Evolutionary conservation across 208 protist genomes (phyloP).

Genomic region (Giardia muris): DNA sequence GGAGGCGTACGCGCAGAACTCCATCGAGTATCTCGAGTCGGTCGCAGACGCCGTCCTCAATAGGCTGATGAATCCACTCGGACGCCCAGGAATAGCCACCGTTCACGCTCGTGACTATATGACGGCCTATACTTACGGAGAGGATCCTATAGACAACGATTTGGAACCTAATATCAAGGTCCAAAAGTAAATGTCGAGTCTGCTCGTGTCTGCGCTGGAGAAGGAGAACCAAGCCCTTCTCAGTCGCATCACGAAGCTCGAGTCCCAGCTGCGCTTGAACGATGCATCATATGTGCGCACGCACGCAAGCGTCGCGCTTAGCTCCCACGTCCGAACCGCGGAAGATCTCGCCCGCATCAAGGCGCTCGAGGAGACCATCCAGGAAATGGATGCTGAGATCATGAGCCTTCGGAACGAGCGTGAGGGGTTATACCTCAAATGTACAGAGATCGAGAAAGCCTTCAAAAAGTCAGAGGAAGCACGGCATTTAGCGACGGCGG

Average conservation of each 20-base stretch:
- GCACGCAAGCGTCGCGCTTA: background rate
- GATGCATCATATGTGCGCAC: background rate
- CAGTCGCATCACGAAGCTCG: background rate
- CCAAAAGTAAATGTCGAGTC: background rate
- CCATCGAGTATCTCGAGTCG: background rate
- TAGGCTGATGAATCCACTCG: background rate
- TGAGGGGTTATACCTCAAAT: background rate
- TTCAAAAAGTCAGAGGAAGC: background rate
- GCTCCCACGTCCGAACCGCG: background rate
- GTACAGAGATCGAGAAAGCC: background rate
- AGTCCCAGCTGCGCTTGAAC: background rate
- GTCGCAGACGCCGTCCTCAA: background rate
- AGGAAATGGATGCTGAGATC: background rate
- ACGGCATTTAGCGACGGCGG: background rate
- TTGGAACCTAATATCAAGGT: too few relatives aligned
- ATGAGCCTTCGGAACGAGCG: background rate
- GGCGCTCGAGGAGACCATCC: background rate
- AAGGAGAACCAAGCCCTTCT: background rate
- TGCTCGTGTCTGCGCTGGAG: background rate
- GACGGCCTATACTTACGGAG: background rate
- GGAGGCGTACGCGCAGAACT: background rate
- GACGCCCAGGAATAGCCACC: background rate
- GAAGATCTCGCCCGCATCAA: background rate
- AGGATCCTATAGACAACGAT: background rate
- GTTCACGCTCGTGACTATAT: background rate